Evolutionary conservation across 345 rosid genomes (phyloP).

Genomic region (Crucihimalaya himalaica): DNA sequence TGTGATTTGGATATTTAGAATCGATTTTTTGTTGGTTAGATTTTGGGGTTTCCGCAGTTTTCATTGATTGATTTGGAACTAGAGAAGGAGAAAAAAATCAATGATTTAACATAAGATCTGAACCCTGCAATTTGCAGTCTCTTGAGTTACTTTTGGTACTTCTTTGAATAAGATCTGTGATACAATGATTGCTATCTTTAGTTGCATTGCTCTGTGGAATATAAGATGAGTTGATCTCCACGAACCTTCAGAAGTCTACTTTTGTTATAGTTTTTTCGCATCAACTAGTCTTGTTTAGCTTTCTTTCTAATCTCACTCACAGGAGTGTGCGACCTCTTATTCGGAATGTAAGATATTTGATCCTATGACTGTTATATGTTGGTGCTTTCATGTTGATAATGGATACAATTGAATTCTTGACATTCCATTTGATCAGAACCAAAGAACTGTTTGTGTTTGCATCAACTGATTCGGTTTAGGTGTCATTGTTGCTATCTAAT

Average conservation of each 20-base stretch:
- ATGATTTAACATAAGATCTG: slow-evolving; percentile 6
- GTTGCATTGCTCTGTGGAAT: neutral
- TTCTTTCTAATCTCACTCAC: neutral
- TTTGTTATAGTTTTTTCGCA: neutral
- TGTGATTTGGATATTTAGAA: neutral
- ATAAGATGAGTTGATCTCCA: neutral
- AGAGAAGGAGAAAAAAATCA: neutral
- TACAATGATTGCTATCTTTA: neutral
- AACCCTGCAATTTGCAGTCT: neutral
- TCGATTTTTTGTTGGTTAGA: neutral
- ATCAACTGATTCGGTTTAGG: neutral
- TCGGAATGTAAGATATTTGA: neutral
- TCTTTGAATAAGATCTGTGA: slow-evolving; percentile 9
- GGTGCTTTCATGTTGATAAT: neutral
- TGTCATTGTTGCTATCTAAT: neutral
- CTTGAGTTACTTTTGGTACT: neutral
- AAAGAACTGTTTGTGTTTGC: neutral
- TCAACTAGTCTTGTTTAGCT: neutral
- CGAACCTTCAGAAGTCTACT: neutral
- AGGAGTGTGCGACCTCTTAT: neutral
- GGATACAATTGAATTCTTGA: neutral
- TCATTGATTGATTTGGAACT: neutral
- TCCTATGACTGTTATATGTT: neutral
- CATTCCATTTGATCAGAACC: neutral
- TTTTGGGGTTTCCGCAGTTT: neutral